Base-by-base conservation (phyloP, 345 rosid species). In the Eucalyptus pauciflora region DNA sequence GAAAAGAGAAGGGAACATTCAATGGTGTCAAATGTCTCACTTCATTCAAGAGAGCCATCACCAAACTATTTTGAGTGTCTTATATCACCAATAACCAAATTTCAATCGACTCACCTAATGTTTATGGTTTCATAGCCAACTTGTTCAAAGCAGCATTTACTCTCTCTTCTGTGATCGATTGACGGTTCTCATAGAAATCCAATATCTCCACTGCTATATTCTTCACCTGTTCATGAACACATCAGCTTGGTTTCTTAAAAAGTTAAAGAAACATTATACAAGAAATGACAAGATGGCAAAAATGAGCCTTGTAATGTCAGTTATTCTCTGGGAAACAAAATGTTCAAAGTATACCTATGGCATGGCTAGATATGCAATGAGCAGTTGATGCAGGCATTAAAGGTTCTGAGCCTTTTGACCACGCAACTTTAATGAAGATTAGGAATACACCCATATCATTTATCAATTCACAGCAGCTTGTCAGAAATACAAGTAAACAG, bases 131-230 rank as follows among this genome's bases (percentile, higher is more conserved):
- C 89, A 89, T 83, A 88, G 93, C 94, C 85, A 97, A 96, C 93
- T 97, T 98, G 96, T 25, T 80, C 69, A 94, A 88, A 50, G 92
- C 94, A 54, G 90, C 88, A 86, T 25, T 88, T 62, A 91, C 56
- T 91, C 92, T 94, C 83, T 94, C 96, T 0, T 94, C 96, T 24
- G 94, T 12, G 54, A 86, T 88, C 88, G 76, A 71, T 88, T 90
- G 91, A 86, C 91, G 92, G 89, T 90, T 91, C 90, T 94, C 96
- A 86, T 94, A 94, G 90, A 94, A 94, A 91, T 94, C 94, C 87
- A 94, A 88, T 67, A 94, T 94, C 93, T 94, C 95, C 94, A 94
- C 92, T 12, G 96, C 90, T 20, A 94, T 94, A 88, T 93, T 94
- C 86, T 94, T 94, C 87, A 94, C 94, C 96, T 94, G 91, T 71